Percentiles rank a stretch among this genome's conserved stretches.
Conservation (phyloP, 148 eudicot species). For the Camellia granthamiana region DNA sequence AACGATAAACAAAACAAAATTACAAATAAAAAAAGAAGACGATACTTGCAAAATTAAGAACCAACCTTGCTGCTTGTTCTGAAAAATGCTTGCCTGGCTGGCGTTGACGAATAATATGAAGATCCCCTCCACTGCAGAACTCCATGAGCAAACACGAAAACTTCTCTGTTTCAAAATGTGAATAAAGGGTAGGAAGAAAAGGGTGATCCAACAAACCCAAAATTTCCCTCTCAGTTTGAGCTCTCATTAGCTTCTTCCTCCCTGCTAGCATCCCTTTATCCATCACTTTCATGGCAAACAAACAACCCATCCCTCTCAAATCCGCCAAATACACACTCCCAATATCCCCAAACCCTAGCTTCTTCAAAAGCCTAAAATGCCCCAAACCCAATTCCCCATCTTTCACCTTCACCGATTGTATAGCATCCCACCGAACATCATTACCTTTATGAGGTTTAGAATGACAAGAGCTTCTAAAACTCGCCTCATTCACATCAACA, state of each 20-base stretch:
- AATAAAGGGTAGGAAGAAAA: constrained; percentile 74
- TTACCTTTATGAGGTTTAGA: constrained; percentile 80
- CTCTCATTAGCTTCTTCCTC: constrained; percentile 71
- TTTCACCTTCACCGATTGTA: constrained; percentile 46
- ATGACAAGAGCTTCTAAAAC: constrained; percentile 40
- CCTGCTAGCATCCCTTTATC: constrained; percentile 74
- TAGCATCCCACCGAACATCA: constrained; percentile 69
- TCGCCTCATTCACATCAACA: constrained; percentile 36
- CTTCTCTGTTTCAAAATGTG: constrained; percentile 76
- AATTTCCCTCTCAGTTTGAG: constrained; percentile 81
- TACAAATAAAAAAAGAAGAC: not conserved
- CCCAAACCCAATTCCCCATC: constrained; percentile 67
- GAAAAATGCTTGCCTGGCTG: constrained; percentile 69
- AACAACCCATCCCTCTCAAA: constrained; percentile 57
- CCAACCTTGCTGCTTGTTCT: constrained; percentile 77
- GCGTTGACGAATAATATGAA: constrained; percentile 74
- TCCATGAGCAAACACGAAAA: constrained; percentile 84
- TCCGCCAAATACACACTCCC: constrained; percentile 92
- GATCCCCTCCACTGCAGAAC: constrained; percentile 87
- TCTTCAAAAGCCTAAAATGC: constrained; percentile 73
- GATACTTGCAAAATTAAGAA: not conserved
- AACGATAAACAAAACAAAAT: not conserved
- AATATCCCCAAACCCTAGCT: constrained; percentile 87
- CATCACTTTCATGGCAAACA: constrained; percentile 90
- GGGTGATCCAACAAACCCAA: constrained; percentile 79